phyloP scores from a whole-genome alignment of 129 eudicot species.

The Escallonia herrerae region DNA sequence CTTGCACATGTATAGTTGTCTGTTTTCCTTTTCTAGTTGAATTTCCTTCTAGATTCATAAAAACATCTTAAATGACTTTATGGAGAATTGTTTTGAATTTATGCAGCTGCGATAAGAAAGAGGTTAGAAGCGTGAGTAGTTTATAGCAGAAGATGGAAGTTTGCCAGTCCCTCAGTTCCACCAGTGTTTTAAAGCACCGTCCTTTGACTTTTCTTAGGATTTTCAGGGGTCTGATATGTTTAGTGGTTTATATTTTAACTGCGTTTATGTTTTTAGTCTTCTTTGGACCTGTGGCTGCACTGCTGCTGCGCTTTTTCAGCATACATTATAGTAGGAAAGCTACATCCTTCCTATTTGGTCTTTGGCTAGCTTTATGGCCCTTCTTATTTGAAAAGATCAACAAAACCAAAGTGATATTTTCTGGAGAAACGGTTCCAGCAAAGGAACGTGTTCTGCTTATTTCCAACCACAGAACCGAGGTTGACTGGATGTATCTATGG shows the following conservation, averaged over 20 bases:
- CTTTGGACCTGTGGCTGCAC: constrained; percentile 44
- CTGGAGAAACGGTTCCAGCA: constrained; percentile 71
- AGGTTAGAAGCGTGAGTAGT: constrained; percentile 14
- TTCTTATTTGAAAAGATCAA: constrained; percentile 81
- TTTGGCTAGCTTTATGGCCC: constrained; percentile 90
- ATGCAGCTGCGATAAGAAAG: constrained; percentile 16
- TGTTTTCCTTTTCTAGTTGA: neutral
- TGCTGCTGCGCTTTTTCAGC: constrained; percentile 54
- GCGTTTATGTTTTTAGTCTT: constrained; percentile 61
- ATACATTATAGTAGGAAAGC: constrained; percentile 60
- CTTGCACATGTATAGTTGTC: constrained; percentile 11
- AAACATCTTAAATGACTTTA: neutral
- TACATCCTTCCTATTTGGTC: constrained; percentile 51
- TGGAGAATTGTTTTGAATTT: constrained; percentile 6
- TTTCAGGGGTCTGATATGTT: constrained; percentile 59
- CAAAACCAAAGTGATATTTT: constrained; percentile 63
- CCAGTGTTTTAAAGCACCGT: constrained; percentile 33
- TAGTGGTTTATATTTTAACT: constrained; percentile 53
- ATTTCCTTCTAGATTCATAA: constrained; percentile 1
- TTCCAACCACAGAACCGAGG: constrained; percentile 92
- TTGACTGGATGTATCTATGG: constrained; percentile 97
- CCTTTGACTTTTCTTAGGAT: constrained; percentile 57
- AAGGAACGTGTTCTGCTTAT: constrained; percentile 65
- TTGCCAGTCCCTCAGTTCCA: constrained; percentile 22
- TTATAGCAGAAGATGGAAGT: constrained; percentile 38